These are phyloP conservation scores for Arthroderma sp. DNA, from an alignment of 2,329 filamentous ascomycete species.

Conservation along the genomic window DNA sequence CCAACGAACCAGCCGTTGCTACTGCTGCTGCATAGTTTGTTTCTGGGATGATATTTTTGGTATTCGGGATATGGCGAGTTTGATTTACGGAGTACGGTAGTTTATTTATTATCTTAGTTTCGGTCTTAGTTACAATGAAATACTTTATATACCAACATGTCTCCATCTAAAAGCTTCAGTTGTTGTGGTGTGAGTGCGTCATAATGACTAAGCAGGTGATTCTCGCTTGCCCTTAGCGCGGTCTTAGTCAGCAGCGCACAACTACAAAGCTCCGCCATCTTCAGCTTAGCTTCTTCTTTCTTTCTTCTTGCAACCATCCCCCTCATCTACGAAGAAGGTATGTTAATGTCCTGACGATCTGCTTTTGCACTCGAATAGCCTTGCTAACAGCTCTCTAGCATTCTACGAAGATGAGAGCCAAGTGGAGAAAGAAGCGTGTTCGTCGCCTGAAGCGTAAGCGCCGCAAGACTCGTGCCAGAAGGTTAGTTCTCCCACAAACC, in stretches of 20 bases:
- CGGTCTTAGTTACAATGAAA: background rate
- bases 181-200: background rate
- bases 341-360: conserved; percentile 14
- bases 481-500: conserved; percentile 47
- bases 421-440: conserved; percentile 99
- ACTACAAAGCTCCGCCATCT: conserved; percentile 19
- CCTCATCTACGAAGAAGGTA: conserved; percentile 33
- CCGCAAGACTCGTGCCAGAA: conserved; percentile 98
- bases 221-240: conserved; percentile 22
- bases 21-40: conserved; percentile 15
- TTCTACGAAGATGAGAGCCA: conserved; percentile 63
- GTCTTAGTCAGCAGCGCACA: conserved; percentile 28
- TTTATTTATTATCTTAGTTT: background rate
- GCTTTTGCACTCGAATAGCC: background rate
- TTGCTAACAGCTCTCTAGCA: conserved; percentile 11
- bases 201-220: background rate
- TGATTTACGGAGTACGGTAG: background rate
- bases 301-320: conserved; percentile 30
- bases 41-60: background rate
- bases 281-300: conserved; percentile 15
- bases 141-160: too few relatives aligned
- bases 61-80: background rate
- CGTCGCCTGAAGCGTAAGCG: conserved; percentile 99
- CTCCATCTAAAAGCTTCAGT: background rate
- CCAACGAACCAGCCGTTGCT: conserved; percentile 11